phyloP scores from a whole-genome alignment of 1,284 basidiomycete species.

The Sanguinoderma infundibulare region DNA sequence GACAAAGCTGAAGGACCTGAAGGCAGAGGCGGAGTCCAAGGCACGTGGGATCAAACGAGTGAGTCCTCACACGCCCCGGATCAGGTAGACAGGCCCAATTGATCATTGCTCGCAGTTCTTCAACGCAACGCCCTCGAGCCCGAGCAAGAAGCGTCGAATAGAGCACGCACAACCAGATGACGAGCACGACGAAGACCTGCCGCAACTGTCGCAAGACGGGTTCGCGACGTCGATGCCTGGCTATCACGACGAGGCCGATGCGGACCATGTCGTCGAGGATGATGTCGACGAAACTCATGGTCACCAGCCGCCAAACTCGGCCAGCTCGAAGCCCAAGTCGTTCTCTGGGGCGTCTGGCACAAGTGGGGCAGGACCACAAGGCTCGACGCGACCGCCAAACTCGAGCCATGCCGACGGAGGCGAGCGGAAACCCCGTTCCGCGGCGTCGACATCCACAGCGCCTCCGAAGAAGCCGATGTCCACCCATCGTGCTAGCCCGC shows the following conservation, averaged over 20 bases:
- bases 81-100: not conserved
- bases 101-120: slow-evolving; percentile 53
- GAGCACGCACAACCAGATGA: slow-evolving; percentile 9
- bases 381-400: not conserved
- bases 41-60: slow-evolving; percentile 69
- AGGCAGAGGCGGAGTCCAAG: slow-evolving; percentile 45
- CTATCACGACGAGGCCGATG: slow-evolving; percentile 55
- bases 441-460: not conserved
- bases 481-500: not conserved
- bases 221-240: slow-evolving; percentile 54
- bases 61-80: slow-evolving; percentile 23
- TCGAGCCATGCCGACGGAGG: not conserved
- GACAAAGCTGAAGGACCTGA: slow-evolving; percentile 84
- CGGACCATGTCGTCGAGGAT: slow-evolving; percentile 12
- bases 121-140: slow-evolving; percentile 40
- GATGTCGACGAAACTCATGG: not conserved
- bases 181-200: slow-evolving; percentile 35
- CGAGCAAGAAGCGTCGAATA: slow-evolving; percentile 37
- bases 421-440: not conserved
- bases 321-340: slow-evolving; percentile 6
- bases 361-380: not conserved
- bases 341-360: not conserved
- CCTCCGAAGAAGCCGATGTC: not conserved
- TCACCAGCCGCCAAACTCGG: not conserved
- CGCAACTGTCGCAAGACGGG: slow-evolving; percentile 28